phyloP scores from a whole-genome alignment of 768 basidiomycete species.

The Filobasidium wieringae region DNA sequence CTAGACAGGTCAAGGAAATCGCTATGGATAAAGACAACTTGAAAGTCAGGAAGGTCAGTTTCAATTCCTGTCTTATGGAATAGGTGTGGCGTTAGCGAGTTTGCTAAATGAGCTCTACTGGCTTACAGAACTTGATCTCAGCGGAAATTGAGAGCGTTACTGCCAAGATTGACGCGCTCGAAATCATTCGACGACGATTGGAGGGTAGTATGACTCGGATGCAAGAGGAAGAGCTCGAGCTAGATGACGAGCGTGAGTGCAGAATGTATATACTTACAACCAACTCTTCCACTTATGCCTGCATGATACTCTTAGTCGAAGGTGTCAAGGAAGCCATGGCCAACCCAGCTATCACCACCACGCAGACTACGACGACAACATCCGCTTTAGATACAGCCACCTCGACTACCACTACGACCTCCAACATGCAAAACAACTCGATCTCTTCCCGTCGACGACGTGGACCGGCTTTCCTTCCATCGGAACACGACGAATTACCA shows the following conservation, averaged over 20 bases:
- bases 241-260: slow-evolving; percentile 84
- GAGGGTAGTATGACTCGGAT: slow-evolving; percentile 71
- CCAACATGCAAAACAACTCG: background rate
- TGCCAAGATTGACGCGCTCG: slow-evolving; percentile 74
- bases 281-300: too few species aligned
- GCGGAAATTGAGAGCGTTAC: slow-evolving; percentile 81
- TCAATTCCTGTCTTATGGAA: background rate
- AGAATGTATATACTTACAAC: too few species aligned
- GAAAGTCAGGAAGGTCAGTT: slow-evolving; percentile 68
- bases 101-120: background rate
- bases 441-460: slow-evolving; percentile 57
- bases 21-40: slow-evolving; percentile 82
- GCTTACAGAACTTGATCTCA: slow-evolving; percentile 60
- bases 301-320: slow-evolving; percentile 53
- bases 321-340: slow-evolving; percentile 73
- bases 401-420: background rate
- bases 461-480: slow-evolving; percentile 91
- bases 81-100: background rate
- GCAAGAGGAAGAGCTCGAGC: slow-evolving; percentile 87
- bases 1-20: slow-evolving; percentile 74
- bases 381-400: slow-evolving; percentile 43
- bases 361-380: slow-evolving; percentile 23
- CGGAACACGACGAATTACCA: slow-evolving; percentile 91
- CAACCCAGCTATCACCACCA: slow-evolving; percentile 26
- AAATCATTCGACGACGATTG: slow-evolving; percentile 64